A percentile compares a stretch with the other conserved stretches of the same genome.
phyloP scores from a whole-genome alignment of 106 monocot species.

The Dioscorea dumetorum region DNA sequence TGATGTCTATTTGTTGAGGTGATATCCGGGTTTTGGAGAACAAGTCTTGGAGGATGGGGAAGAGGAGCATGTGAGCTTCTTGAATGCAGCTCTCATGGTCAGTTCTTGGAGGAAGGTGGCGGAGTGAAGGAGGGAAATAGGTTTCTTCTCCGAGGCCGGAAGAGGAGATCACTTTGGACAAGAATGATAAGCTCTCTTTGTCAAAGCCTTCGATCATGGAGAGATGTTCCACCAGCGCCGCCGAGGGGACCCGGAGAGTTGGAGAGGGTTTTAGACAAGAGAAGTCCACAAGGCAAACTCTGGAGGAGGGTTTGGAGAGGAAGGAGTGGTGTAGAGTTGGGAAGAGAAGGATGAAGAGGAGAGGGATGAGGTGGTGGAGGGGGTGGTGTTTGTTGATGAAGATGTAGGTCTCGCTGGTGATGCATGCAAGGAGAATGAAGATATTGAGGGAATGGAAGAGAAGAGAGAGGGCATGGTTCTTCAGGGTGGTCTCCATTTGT shows the following conservation, averaged over 20 bases:
- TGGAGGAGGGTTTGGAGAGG: not conserved
- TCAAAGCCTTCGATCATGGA: constrained; percentile 1
- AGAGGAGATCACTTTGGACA: constrained; percentile 1
- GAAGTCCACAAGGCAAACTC: constrained; percentile 54
- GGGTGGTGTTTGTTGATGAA: no score
- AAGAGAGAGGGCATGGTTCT: not conserved
- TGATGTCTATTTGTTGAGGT: constrained; percentile 45
- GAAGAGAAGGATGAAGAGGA: not conserved
- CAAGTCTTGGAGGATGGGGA: not conserved
- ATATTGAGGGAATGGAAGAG: not conserved
- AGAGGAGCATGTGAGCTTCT: not conserved
- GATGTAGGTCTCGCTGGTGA: no score
- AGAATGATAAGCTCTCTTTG: constrained; percentile 1
- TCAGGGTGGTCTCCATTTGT: not conserved
- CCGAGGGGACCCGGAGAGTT: constrained; percentile 41
- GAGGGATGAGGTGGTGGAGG: no score
- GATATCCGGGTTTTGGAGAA: constrained; percentile 15
- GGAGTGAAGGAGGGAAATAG: constrained; percentile 7
- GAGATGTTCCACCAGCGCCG: constrained; percentile 49
- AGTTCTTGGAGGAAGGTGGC: constrained; percentile 10
- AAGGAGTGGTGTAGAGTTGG: constrained; percentile 12
- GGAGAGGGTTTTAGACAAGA: constrained; percentile 30
- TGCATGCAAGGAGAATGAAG: not conserved
- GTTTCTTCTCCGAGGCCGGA: constrained; percentile 27
- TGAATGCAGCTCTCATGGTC: not conserved